Evolutionary conservation across 2,329 filamentous ascomycete genomes (phyloP).

Genomic region (Claviceps fusiformis): DNA sequence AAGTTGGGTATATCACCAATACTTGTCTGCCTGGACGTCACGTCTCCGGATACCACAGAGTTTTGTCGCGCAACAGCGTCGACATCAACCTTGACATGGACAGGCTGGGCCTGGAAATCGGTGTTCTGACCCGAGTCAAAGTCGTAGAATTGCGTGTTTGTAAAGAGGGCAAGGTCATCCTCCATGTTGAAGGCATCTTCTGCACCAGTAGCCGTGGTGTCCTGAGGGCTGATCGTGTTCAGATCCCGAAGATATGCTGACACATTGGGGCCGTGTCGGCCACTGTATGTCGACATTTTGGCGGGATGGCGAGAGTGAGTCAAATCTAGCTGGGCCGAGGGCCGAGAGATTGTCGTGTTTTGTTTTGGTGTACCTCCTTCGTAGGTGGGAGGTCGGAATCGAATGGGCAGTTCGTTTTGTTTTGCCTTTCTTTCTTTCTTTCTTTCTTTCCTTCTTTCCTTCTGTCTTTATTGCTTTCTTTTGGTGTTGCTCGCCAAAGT

Average conservation of each 20-base stretch:
- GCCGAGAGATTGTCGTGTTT: not conserved
- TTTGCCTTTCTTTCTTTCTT: too few species aligned
- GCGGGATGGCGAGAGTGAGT: not conserved
- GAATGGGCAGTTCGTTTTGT: too few species aligned
- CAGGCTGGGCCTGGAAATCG: constrained; percentile 38
- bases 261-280: constrained; percentile 72
- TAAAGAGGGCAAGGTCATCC: constrained; percentile 65
- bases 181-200: constrained; percentile 52
- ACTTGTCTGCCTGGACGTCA: constrained; percentile 24
- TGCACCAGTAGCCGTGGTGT: constrained; percentile 24
- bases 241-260: constrained; percentile 80
- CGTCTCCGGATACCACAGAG: constrained; percentile 24
- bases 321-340: too few species aligned
- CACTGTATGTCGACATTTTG: constrained; percentile 59
- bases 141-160: constrained; percentile 71
- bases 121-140: constrained; percentile 54
- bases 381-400: not conserved
- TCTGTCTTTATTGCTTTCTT: too few species aligned
- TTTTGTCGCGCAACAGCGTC: constrained; percentile 16
- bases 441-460: too few species aligned
- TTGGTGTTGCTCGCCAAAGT: too few species aligned
- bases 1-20: constrained; percentile 33
- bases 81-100: constrained; percentile 31
- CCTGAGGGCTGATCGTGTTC: constrained; percentile 58
- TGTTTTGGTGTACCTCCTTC: not conserved